These are phyloP conservation scores for Venturia nashicola DNA, from an alignment of 2,329 filamentous ascomycete genomes.

Conservation along the genomic window DNA sequence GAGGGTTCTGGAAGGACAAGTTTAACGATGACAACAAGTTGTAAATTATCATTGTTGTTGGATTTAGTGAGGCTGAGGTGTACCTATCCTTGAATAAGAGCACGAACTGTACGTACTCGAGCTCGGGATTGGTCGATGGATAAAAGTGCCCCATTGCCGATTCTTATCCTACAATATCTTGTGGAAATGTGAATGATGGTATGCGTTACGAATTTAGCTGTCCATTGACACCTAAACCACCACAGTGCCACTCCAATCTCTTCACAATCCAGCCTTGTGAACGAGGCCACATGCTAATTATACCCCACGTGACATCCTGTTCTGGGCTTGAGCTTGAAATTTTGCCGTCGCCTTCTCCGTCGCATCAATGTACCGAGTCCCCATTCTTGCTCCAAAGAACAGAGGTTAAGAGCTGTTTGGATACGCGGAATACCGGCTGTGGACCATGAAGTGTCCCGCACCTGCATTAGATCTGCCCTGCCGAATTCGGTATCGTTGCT, in stretches of 20 bases:
- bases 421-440: background rate
- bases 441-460: background rate
- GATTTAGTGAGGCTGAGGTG: background rate
- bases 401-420: background rate
- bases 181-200: too few relatives aligned
- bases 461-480: background rate
- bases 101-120: too few relatives aligned
- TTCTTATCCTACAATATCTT: too few relatives aligned
- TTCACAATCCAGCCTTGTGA: background rate
- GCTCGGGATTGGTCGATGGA: too few relatives aligned
- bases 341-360: background rate
- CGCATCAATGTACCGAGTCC: background rate
- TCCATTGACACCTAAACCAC: too few relatives aligned
- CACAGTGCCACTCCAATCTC: background rate
- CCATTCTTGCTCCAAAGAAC: background rate
- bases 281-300: background rate
- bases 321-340: background rate
- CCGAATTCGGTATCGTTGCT: background rate
- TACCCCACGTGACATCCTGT: background rate
- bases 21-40: constrained; percentile 9
- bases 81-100: too few relatives aligned
- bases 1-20: constrained; percentile 11
- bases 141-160: too few relatives aligned
- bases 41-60: background rate
- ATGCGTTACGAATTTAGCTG: too few relatives aligned